Evolutionary conservation across 768 basidiomycete genomes (phyloP).

Genomic region (Boletus rubescentipes): DNA sequence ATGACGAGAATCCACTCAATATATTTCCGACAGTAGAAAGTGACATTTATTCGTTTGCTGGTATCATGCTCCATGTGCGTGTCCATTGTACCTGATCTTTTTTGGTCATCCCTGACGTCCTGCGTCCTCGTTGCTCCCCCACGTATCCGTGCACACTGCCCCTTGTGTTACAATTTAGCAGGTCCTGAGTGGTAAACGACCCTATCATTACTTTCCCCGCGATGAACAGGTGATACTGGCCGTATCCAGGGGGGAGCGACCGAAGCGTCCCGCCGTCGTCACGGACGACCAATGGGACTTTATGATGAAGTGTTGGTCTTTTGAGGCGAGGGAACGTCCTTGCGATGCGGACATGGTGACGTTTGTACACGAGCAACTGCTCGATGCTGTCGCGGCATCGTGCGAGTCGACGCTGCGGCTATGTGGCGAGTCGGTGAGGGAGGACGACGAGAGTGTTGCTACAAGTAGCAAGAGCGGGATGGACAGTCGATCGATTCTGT

Average conservation of each 20-base stretch:
- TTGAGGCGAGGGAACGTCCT: constrained; percentile 33
- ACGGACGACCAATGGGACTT: constrained; percentile 24
- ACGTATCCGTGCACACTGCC: not conserved
- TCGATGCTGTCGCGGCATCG: not conserved
- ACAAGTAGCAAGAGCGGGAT: not conserved
- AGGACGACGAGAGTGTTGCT: not conserved
- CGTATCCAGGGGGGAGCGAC: constrained; percentile 11
- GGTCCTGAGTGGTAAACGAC: constrained; percentile 23
- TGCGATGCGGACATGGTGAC: constrained; percentile 26
- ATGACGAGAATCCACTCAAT: not conserved
- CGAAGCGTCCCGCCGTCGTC: constrained; percentile 16
- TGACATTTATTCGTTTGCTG: constrained; percentile 39
- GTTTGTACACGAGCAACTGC: constrained; percentile 20
- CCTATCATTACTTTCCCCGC: constrained; percentile 21
- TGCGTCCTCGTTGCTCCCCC: no score
- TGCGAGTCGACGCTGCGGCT: not conserved
- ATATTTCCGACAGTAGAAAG: constrained; percentile 25
- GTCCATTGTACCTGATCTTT: not conserved
- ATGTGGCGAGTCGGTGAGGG: not conserved
- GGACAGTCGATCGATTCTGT: not conserved
- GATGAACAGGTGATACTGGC: constrained; percentile 21
- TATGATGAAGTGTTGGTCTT: constrained; percentile 28
- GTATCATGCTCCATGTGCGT: constrained; percentile 27
- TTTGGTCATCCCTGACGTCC: not conserved
- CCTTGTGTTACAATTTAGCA: not conserved